Percentiles rank a stretch among this genome's conserved stretches.
phyloP scores from a whole-genome alignment of 306 rosid genomes.

The Begonia fuchsioides region DNA sequence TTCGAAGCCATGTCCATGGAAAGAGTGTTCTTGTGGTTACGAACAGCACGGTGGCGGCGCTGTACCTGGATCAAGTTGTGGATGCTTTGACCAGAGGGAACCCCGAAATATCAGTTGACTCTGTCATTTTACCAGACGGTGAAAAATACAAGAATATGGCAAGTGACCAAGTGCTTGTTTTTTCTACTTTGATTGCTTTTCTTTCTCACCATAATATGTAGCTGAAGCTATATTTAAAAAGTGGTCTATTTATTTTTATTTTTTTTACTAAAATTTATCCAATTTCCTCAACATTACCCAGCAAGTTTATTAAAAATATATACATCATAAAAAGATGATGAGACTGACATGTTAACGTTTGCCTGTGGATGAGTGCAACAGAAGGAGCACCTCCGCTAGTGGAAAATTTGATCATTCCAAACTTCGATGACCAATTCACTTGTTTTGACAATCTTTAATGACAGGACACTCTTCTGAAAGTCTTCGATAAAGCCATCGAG shows the following conservation, averaged over 20 bases:
- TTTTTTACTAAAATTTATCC: neutral
- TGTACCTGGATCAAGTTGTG: constrained; percentile 64
- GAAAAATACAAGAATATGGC: constrained; percentile 89
- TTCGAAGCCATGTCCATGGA: constrained; percentile 77
- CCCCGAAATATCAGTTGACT: constrained; percentile 72
- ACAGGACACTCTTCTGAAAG: constrained; percentile 84
- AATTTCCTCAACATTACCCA: no score
- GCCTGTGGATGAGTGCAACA: no score
- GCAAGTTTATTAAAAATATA: no score
- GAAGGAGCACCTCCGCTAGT: no score
- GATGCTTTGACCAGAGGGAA: constrained; percentile 67
- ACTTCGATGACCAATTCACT: no score
- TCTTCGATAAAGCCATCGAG: constrained; percentile 89
- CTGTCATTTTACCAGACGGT: constrained; percentile 76
- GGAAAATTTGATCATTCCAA: neutral
- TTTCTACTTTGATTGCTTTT: no score
- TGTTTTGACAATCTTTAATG: constrained; percentile 16
- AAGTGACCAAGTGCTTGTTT: constrained; percentile 5
- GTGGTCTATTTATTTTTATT: no score
- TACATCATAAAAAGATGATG: no score
- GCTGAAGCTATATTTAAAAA: no score
- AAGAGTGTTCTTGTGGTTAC: constrained; percentile 89
- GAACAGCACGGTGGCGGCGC: constrained; percentile 54
- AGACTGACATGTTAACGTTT: no score
- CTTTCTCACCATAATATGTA: no score